Evolutionary conservation across 2,329 filamentous ascomycete genomes (phyloP).

Genomic region (Fusarium anthophilum): DNA sequence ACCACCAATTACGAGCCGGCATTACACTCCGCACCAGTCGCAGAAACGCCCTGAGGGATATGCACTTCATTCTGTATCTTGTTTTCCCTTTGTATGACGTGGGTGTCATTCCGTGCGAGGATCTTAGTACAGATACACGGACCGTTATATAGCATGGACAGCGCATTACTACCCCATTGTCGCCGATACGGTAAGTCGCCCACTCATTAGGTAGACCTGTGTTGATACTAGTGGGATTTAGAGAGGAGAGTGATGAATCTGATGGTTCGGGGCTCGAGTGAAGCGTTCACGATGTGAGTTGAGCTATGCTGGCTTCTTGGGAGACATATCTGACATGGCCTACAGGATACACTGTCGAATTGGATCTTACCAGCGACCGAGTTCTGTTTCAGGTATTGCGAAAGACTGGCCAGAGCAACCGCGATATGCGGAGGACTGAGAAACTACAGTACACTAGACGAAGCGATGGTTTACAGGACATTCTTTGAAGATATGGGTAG

Average conservation of each 20-base stretch:
- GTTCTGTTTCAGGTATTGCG: background rate
- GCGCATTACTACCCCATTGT: background rate
- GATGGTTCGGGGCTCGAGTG: background rate
- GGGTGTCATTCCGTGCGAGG: background rate
- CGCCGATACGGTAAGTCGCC: background rate
- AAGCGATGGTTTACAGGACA: background rate
- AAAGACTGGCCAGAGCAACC: background rate
- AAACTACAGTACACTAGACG: accelerated
- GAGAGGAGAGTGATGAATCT: background rate
- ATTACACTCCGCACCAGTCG: background rate
- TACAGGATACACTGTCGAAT: background rate
- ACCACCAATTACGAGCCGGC: accelerated
- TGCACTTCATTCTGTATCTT: accelerated
- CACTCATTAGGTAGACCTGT: background rate
- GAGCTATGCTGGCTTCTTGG: background rate
- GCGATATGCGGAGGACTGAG: background rate
- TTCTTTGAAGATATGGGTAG: background rate
- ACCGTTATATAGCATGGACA: background rate
- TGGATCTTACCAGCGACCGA: background rate
- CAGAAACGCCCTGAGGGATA: accelerated
- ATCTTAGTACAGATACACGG: background rate
- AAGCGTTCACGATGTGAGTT: background rate
- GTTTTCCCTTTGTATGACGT: background rate
- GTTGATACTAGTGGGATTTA: background rate
- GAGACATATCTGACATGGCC: background rate